Evolutionary conservation across 2,329 filamentous ascomycete species (phyloP), one percentile per base, ranked within the genome.

Genomic region (Colletotrichum cereale): DNA sequence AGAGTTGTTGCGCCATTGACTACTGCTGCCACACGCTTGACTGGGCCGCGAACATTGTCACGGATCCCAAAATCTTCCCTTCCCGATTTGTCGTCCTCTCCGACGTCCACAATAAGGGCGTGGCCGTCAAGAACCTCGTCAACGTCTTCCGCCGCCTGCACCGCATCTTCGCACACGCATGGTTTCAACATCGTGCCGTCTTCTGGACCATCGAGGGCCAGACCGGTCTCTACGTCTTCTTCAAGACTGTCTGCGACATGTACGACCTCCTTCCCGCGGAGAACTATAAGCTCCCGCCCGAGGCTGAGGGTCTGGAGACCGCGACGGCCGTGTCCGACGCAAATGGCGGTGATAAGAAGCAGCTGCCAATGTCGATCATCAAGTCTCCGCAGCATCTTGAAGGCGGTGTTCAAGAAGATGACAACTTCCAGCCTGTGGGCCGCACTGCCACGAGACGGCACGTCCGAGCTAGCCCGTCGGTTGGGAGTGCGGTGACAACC

Each of bases 1-100:
- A 98, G 84, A 93, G 92, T 77, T 99, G 96, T 85, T 98, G 96
- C 82, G 96, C 96, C 62, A 98, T 99, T 79, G 96, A 99, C 83
- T 99, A 99, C 84, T 98, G 95, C 87, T 98, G 96, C 81, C 96
- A 99, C 80, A 99, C 96, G 0, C 91, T 99, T 53, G 96, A 99
- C 84, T 98, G 96, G 94, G 96, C 96, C 3, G 95, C 94, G 68
- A 97, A 97, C 77, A 93, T 96, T 26, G 91, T 99, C 68, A 97
- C 96, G 3, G 96, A 95, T 77, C 93, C 94, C 66, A 98, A 98
- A 85, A 93, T 96, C 79, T 99, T 99, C 80, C 96, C 96, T 0
- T 97, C 94, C 76, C 90, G 96, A 64, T 89, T 97, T 74, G 87
- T 89, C 63, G 83, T 88, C 11, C 77, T 86, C 36, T 84, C 81